Evolutionary conservation across 805 yeast genomes (phyloP), one percentile per base, ranked within the genome.

Genomic region (Saccharomycopsis sp.): DNA sequence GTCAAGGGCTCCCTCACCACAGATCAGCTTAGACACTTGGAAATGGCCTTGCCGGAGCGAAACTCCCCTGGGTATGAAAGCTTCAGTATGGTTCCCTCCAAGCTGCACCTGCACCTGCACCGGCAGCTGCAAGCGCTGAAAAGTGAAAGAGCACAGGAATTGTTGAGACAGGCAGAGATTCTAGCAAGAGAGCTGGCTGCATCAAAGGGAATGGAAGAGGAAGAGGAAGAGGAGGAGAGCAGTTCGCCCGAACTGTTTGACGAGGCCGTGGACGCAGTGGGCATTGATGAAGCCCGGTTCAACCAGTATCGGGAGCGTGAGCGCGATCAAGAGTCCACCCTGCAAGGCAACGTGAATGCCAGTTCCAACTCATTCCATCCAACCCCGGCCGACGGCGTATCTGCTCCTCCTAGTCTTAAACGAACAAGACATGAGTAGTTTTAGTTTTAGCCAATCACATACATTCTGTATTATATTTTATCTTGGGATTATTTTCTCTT

Each of bases 1-100:
- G 55, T 53, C n/a, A 21, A 33, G 8, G 41, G 41, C 4, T n/a
- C 25, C 7, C n/a, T 38, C 4, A 8, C 26, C 8, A 30, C 15
- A n/a, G 8, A 21, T 5, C 5, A 31, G 18, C 12, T 12, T 5
- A 38, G 23, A 15, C 13, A n/a, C 9, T 17, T 38, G 8, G 36
- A 30, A 22, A 5, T 8, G 8, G 30, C 20, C 15, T 38, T 38
- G 33, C 41, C 41, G 13, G 30, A 38, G 21, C 4, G 36, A 19
- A 38, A 31, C 30, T 38, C 41, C n/a, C 18, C 16, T 7, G 15
- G 20, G 8, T 38, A 30, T 21, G 19, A 30, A 8, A 37, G 30
- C 16, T 17, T 19, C 17, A 5, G 20, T 9, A 30, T 8, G 9
- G 29, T 25, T 10, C n/a, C 12, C n/a, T 10, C 12, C 29, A n/a